Evolutionary conservation across 768 basidiomycete species (phyloP), one percentile per base, ranked within the genome.

Genomic region (Tremella fuciformis): DNA sequence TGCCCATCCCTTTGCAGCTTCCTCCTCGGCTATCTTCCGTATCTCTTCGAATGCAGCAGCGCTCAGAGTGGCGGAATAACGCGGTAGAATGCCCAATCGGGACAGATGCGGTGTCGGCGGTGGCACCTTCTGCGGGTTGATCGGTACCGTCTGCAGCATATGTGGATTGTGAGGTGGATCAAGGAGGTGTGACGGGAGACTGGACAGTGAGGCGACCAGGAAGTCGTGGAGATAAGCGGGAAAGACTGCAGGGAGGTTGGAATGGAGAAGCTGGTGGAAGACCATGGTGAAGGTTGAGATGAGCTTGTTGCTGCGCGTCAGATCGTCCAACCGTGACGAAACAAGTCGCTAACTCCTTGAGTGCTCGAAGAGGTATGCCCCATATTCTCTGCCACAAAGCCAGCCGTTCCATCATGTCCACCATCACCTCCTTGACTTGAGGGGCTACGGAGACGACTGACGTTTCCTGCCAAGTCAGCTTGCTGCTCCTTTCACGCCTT

Each of bases 41-140:
- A 99, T 92, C 65, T 85, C 84, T 69, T 88, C 87, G 63, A 91
- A 91, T 25, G 89, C 88, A 2, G 92, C 86, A 50, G 84, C 85
- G 18, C 88, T 85, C 25, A 97, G 84, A 57, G 91, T 66, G 7
- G 61, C 58, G 11, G 65, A 61, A 49, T 74, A 76, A 26, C 69
- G 48, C 0, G 71, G 66, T 21, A 76, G 55, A 7, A 73, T 53
- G 9, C 67, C 73, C 19, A 76, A 52, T 25, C 70, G 48, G 8
- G 57, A 59, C 13, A 75, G 57, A 52, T 64, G 64, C 19, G 70
- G 60, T 1, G 66, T 66, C 1, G 71, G 71, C 13, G 70, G 65
- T 0, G 67, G 50, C 13, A 71, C 61, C 53, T 63, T 61, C 21
- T 67, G 63, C 38, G 60, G 54, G 39, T 66, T 64, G 15, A 70